Percentiles rank a stretch among this genome's conserved stretches.
Evolutionary conservation across 2,329 filamentous ascomycete genomes (phyloP).

Genomic region (Calcarisporium arbuscula): DNA sequence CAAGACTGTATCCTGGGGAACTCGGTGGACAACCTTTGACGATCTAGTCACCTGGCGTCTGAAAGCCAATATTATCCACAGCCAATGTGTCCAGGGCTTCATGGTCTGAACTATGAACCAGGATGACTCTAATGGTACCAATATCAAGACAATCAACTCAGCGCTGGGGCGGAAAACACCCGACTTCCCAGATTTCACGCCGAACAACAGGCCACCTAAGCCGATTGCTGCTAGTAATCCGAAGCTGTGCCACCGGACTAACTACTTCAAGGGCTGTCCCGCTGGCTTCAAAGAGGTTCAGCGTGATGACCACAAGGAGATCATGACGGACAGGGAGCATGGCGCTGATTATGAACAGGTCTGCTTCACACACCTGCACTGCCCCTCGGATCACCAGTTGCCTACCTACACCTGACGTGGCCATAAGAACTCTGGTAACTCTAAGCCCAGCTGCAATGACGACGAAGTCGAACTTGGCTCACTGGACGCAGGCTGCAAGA

Average conservation of each 20-base stretch:
- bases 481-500: slow-evolving; percentile 6
- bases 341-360: no score
- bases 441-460: slow-evolving; percentile 9
- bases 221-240: no score
- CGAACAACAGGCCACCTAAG: no score
- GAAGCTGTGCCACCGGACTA: slow-evolving; percentile 8
- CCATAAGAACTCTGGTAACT: slow-evolving; percentile 12
- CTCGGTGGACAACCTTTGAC: not conserved
- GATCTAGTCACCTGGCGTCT: not conserved
- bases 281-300: slow-evolving; percentile 6
- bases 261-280: slow-evolving; percentile 9
- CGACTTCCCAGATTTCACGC: not conserved
- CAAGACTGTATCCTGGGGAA: not conserved
- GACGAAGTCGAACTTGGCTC: slow-evolving; percentile 11
- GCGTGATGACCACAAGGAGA: slow-evolving; percentile 7
- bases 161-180: not conserved
- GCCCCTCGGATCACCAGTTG: slow-evolving; percentile 1
- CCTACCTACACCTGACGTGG: slow-evolving; percentile 13
- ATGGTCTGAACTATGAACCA: not conserved
- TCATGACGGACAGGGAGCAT: slow-evolving; percentile 3
- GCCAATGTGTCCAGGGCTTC: not conserved
- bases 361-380: no score
- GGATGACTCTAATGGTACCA: not conserved
- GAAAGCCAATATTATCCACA: not conserved
- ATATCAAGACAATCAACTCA: not conserved